These are phyloP conservation scores for Annona cherimola DNA, from an alignment of 164 flowering plant species.

Conservation along the genomic window DNA sequence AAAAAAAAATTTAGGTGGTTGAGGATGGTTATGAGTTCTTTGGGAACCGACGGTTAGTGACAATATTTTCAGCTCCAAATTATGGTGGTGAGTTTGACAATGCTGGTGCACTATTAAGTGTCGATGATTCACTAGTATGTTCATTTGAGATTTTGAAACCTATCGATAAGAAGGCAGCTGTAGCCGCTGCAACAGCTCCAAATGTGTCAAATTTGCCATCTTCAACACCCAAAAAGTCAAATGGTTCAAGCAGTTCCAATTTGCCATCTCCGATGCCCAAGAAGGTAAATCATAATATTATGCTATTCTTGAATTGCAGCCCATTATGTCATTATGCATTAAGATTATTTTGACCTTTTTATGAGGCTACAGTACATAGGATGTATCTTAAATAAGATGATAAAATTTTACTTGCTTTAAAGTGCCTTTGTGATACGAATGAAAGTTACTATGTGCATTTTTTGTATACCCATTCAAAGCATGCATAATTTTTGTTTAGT, in stretches of 20 bases:
- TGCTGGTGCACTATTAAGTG: slow-evolving; percentile 48
- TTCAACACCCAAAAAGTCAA: slow-evolving; percentile 29
- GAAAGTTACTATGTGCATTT: too few relatives aligned
- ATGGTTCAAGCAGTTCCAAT: slow-evolving; percentile 23
- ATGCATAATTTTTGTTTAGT: too few relatives aligned
- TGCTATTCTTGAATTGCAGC: too few relatives aligned
- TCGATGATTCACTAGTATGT: slow-evolving; percentile 35
- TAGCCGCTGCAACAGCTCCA: too few relatives aligned
- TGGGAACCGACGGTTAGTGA: slow-evolving; percentile 42
- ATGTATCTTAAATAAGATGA: too few relatives aligned
- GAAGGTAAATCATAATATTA: slow-evolving; percentile 28
- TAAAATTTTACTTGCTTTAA: too few relatives aligned
- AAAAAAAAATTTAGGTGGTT: slow-evolving; percentile 31
- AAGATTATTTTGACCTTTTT: too few relatives aligned
- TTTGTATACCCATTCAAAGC: too few relatives aligned
- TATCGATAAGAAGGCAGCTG: slow-evolving; percentile 5
- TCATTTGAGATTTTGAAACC: slow-evolving; percentile 52
- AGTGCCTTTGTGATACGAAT: too few relatives aligned
- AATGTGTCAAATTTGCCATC: slow-evolving; percentile 15
- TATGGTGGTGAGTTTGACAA: slow-evolving; percentile 55
- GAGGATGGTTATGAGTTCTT: slow-evolving; percentile 61
- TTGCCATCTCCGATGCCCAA: slow-evolving; percentile 12
- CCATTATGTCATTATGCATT: too few relatives aligned
- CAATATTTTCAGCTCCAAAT: slow-evolving; percentile 55
- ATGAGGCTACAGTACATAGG: too few relatives aligned